Base-by-base conservation (phyloP, 2,329 filamentous ascomycete genomes). In the Verticillium tricorpus region DNA sequence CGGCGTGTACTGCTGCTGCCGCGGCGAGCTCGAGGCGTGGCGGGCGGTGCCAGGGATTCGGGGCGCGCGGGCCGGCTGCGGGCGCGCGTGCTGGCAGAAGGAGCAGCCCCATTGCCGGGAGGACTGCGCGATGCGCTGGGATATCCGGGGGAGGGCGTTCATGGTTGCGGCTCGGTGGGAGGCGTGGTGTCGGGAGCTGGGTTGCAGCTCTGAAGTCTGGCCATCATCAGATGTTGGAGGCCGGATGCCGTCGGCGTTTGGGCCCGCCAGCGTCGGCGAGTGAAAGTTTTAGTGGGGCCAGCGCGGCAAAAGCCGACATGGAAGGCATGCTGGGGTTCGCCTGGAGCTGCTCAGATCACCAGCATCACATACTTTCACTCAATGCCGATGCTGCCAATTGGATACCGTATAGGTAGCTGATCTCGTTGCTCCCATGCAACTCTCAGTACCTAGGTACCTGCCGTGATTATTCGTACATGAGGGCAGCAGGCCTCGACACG, bases 141-240 rank as follows among this genome's bases (percentile, higher is more conserved):
- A 68, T 60, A 76, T 67, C 64, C 73, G 74, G 50, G 75, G 70
- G 56, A 77, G 68, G 62, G 66, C 67, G 68, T 78, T 79, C 80
- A 82, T 82, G 56, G 11, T 50, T n/a, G 57, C 25, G 25, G 22
- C 32, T 39, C 15, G 25, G 35, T 39, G 25, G 11, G 57, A 15
- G 25, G 9, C 17, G 9, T 50, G 37, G 40, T 25, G 37, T 25
- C 9, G 14, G n/a, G 35, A 50, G 37, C 57, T 50, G 35, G n/a
- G 7, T 22, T 9, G 37, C n/a, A 31, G 56, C 56, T 50, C 37
- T n/a, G 45, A 25, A 50, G 45, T 58, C 37, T 35, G 37, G 45
- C 12, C 19, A 50, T 58, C 57, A 58, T 45, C 56, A 58, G 57
- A 58, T 50, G 22, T 50, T 50, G 17, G 25, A 45, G 31, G 15